A percentile compares a stretch with the other conserved stretches of the same genome.
Conservation (phyloP, 2,329 filamentous ascomycete species). For the Chaetomium sp. region DNA sequence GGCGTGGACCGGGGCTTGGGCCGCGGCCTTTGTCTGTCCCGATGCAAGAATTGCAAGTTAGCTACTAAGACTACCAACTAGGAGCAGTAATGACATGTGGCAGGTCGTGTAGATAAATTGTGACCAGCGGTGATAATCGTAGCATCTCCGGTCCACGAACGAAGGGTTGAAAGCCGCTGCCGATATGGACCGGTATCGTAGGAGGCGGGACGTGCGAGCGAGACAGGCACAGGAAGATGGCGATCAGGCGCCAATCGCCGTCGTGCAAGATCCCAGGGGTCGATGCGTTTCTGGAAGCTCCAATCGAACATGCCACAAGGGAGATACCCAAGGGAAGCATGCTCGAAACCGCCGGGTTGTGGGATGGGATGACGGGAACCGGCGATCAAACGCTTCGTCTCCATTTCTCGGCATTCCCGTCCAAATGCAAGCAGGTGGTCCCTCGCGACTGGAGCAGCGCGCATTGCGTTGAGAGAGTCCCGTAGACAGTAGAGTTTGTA, state of each 20-base stretch:
- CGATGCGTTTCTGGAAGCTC: slow-evolving; percentile 32
- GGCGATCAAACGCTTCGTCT: slow-evolving; percentile 37
- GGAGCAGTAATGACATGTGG: slow-evolving; percentile 7
- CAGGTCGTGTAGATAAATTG: background rate
- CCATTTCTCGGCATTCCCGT: slow-evolving; percentile 9
- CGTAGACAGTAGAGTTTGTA: background rate
- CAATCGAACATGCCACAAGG: slow-evolving; percentile 10
- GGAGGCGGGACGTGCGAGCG: slow-evolving; percentile 9
- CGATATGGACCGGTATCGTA: background rate
- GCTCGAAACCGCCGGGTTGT: background rate
- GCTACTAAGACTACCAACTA: slow-evolving; percentile 16
- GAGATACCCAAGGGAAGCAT: background rate
- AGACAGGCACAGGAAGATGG: slow-evolving; percentile 10
- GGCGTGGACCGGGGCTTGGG: slow-evolving; percentile 4
- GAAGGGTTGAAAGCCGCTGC: background rate
- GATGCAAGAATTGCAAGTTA: slow-evolving; percentile 26
- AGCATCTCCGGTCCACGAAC: background rate
- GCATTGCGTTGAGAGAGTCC: background rate
- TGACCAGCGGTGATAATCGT: background rate
- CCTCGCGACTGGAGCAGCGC: background rate
- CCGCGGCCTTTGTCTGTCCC: slow-evolving; percentile 19
- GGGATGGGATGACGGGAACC: slow-evolving; percentile 14
- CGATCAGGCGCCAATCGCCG: slow-evolving; percentile 28
- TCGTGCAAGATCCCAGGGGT: slow-evolving; percentile 10
- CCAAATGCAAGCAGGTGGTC: background rate